These are phyloP conservation scores for Protomyces inundatus DNA, from an alignment of 1,139 yeast genomes.

Conservation along the genomic window DNA sequence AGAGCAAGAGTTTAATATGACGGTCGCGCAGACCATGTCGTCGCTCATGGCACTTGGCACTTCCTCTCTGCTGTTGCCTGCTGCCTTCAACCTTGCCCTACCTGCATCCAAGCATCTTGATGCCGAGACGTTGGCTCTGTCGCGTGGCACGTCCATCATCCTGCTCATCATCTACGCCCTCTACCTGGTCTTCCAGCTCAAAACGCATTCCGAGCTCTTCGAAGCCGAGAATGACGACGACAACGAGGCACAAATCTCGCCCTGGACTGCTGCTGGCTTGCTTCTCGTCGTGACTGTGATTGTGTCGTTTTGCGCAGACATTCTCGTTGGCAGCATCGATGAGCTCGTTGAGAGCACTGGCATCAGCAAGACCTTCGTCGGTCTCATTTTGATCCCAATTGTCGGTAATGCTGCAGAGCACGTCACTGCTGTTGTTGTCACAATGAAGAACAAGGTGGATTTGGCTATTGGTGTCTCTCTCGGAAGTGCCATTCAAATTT, in stretches of 20 bases:
- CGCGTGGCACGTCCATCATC: slow-evolving; percentile 84
- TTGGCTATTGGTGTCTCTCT: slow-evolving; percentile 95
- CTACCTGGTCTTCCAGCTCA: slow-evolving; percentile 79
- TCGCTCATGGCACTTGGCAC: slow-evolving; percentile 88
- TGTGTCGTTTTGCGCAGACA: slow-evolving; percentile 90
- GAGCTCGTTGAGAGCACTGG: slow-evolving; percentile 78
- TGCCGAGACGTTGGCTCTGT: slow-evolving; percentile 61
- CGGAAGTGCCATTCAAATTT: slow-evolving; percentile 92
- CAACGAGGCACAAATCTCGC: slow-evolving; percentile 25
- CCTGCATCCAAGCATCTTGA: slow-evolving; percentile 38
- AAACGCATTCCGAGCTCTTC: slow-evolving; percentile 63
- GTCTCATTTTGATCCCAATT: slow-evolving; percentile 86
- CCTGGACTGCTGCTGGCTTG: slow-evolving; percentile 36
- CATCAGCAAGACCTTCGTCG: slow-evolving; percentile 88
- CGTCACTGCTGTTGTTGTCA: slow-evolving; percentile 91
- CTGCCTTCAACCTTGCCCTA: slow-evolving; percentile 86
- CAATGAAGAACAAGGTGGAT: slow-evolving; percentile 95
- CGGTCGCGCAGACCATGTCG: slow-evolving; percentile 97
- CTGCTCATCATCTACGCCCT: slow-evolving; percentile 68
- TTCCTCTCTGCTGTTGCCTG: slow-evolving; percentile 84
- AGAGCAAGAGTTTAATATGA: slow-evolving; percentile 86
- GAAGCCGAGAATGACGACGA: slow-evolving; percentile 34
- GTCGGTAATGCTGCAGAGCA: slow-evolving; percentile 99
- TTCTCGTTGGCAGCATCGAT: slow-evolving; percentile 87
- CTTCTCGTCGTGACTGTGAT: slow-evolving; percentile 62